Evolutionary conservation across 352 stramenopile genomes (phyloP).

Genomic region (Globisporangium nodosum): DNA sequence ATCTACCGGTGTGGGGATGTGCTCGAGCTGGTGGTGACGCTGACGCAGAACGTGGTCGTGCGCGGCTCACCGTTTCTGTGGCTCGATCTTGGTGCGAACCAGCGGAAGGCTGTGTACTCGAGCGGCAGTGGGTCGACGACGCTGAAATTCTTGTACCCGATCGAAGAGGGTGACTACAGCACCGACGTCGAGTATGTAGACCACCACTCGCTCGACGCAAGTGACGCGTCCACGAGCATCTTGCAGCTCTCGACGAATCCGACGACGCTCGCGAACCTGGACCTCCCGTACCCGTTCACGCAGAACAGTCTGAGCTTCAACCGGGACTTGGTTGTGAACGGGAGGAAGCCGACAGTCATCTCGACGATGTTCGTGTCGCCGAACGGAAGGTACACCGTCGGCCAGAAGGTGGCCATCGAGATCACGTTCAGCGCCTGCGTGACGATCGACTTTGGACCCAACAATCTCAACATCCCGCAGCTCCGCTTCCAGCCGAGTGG

Average conservation of each 20-base stretch:
- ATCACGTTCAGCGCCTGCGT: slow-evolving; percentile 68
- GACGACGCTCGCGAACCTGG: slow-evolving; percentile 55
- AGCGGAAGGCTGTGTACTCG: slow-evolving; percentile 46
- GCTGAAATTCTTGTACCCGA: slow-evolving; percentile 61
- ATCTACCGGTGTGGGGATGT: slow-evolving; percentile 65
- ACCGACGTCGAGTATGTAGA: slow-evolving; percentile 79
- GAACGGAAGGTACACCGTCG: slow-evolving; percentile 57
- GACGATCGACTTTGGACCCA: slow-evolving; percentile 27
- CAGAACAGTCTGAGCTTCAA: slow-evolving; percentile 64
- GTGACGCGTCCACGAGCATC: slow-evolving; percentile 35
- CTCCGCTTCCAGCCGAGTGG: slow-evolving; percentile 56
- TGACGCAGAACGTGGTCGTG: slow-evolving; percentile 71
- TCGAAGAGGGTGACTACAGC: slow-evolving; percentile 68
- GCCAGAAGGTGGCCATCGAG: slow-evolving; percentile 53
- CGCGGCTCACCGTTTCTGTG: slow-evolving; percentile 54
- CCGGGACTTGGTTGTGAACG: slow-evolving; percentile 65
- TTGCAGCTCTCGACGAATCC: slow-evolving; percentile 60
- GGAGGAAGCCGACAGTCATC: slow-evolving; percentile 53
- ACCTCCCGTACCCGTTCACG: slow-evolving; percentile 62
- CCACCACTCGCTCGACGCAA: slow-evolving; percentile 72
- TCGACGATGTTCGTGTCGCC: slow-evolving; percentile 44
- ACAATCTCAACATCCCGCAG: slow-evolving; percentile 22
- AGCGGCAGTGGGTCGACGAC: slow-evolving; percentile 44
- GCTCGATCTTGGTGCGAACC: slow-evolving; percentile 50
- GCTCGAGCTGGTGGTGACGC: slow-evolving; percentile 49